A percentile compares a stretch with the other conserved stretches of the same genome.
phyloP scores from a whole-genome alignment of 2,329 filamentous ascomycete species.

The Ophiostoma triangulosporum region DNA sequence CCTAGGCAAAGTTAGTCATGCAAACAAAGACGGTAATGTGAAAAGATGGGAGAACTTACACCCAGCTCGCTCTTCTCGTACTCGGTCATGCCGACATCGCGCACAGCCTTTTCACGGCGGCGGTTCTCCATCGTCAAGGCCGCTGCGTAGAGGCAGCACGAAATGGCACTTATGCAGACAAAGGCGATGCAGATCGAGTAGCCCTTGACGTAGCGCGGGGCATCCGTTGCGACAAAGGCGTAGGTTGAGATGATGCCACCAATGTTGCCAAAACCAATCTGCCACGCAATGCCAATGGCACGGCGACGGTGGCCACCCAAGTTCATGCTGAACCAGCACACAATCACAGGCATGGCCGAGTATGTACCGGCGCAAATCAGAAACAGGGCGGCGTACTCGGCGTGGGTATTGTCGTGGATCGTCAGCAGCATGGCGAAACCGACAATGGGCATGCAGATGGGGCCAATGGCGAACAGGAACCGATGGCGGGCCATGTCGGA shows the following conservation, averaged over 20 bases:
- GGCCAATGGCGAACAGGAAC: conserved; percentile 56
- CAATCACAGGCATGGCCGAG: conserved; percentile 76
- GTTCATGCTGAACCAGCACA: conserved; percentile 78
- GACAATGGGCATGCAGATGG: conserved; percentile 54
- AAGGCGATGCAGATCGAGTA: conserved; percentile 70
- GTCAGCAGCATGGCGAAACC: conserved; percentile 65
- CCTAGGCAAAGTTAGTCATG: conserved; percentile 12
- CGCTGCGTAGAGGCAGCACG: conserved; percentile 46
- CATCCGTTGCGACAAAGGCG: conserved; percentile 52
- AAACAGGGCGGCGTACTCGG: conserved; percentile 72
- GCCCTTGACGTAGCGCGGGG: conserved; percentile 54
- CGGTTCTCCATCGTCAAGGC: conserved; percentile 48
- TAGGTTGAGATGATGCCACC: conserved; percentile 69
- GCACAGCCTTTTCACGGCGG: conserved; percentile 32
- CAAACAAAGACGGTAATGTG: neutral
- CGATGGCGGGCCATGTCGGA: conserved; percentile 64
- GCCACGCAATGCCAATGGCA: conserved; percentile 60
- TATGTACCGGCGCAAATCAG: conserved; percentile 69
- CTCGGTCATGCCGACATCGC: conserved; percentile 19
- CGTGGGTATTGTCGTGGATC: conserved; percentile 50
- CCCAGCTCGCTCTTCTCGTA: conserved; percentile 28
- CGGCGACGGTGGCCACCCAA: conserved; percentile 58
- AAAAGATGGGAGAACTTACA: conserved; percentile 17
- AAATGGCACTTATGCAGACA: conserved; percentile 49
- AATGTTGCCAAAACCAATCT: conserved; percentile 66